Evolutionary conservation across 805 yeast species (phyloP).

Genomic region (Babjeviella inositovora): DNA sequence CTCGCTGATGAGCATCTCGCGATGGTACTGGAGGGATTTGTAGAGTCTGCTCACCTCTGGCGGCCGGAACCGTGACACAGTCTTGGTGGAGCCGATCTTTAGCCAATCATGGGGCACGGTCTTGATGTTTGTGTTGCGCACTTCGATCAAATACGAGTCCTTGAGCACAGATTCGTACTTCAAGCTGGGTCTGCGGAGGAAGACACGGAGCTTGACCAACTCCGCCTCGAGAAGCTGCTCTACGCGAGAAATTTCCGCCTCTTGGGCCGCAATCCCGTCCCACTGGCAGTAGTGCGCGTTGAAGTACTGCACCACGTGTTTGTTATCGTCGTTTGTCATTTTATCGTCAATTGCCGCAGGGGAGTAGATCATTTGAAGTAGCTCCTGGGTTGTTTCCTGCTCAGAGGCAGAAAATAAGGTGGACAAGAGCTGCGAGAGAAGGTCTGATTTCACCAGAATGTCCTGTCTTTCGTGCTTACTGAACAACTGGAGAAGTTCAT

Average conservation of each 20-base stretch:
- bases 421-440: slow-evolving; percentile 7
- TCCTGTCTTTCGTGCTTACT: slow-evolving; percentile 1
- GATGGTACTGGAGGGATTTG: slow-evolving; percentile 39
- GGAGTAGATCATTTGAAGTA: neutral
- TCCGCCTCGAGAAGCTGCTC: slow-evolving; percentile 35
- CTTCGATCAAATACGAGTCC: slow-evolving; percentile 65
- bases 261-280: slow-evolving; percentile 18
- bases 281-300: slow-evolving; percentile 21
- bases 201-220: slow-evolving; percentile 22
- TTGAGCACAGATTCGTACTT: slow-evolving; percentile 39
- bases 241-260: slow-evolving; percentile 19
- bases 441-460: slow-evolving; percentile 5
- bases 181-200: slow-evolving; percentile 39
- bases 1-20: slow-evolving; percentile 30
- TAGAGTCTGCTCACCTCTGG: slow-evolving; percentile 36
- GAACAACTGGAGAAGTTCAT: slow-evolving; percentile 15
- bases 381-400: slow-evolving; percentile 3
- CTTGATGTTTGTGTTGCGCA: slow-evolving; percentile 39
- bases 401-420: slow-evolving; percentile 4
- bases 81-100: slow-evolving; percentile 51
- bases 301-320: slow-evolving; percentile 27
- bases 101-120: slow-evolving; percentile 64
- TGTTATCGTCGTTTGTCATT: slow-evolving; percentile 22
- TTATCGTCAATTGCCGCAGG: slow-evolving; percentile 29
- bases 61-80: slow-evolving; percentile 59